Base-by-base conservation (phyloP, 345 rosid genomes). In the Excoecaria agallocha region DNA sequence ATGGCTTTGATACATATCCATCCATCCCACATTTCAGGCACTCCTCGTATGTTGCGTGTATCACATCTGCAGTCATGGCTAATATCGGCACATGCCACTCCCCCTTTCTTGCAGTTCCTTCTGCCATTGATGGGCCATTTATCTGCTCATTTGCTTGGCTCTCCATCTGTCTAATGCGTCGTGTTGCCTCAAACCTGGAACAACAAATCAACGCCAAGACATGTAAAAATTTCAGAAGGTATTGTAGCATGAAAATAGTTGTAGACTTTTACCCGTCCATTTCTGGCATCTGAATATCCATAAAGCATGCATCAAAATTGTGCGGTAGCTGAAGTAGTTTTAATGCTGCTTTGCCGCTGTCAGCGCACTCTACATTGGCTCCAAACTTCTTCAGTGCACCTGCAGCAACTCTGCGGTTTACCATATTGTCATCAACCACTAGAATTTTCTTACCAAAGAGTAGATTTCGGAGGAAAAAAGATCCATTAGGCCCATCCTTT, bases 221-320 rank as follows among this genome's bases (percentile, higher is more conserved):
- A 52, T 52, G 16, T 55, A 1, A 55, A 7, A 57, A n/a, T n/a
- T n/a, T n/a, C n/a, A n/a, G 8, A 2, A 5, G 8, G 3, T 16
- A 17, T 41, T 3, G 12, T 54, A 46, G 20, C 2, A 65, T 38
- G 35, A 39, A 57, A 57, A 35, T 60, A 20, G 12, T 46, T 16
- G 2, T 59, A 20, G 41, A 48, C 88, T 74, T n/a, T n/a, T 84
- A 94, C 98, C 99, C 99, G 69, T 95, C 99, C 99, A 95, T 95
- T 76, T 91, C 98, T 4, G 99, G 99, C 99, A 95, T 95, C 77
- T 95, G 99, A 74, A 95, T 93, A 69, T 95, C 99, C 99, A 95
- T 95, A 83, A 95, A 95, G 85, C 99, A 95, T 45, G 99, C 99
- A 84, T 95, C 98, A 25, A 90, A 93, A 59, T 6, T 52, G 66